Evolutionary conservation across 306 rosid species (phyloP), one percentile per base, ranked within the genome.

Genomic region (Vigna reflexopilosa): DNA sequence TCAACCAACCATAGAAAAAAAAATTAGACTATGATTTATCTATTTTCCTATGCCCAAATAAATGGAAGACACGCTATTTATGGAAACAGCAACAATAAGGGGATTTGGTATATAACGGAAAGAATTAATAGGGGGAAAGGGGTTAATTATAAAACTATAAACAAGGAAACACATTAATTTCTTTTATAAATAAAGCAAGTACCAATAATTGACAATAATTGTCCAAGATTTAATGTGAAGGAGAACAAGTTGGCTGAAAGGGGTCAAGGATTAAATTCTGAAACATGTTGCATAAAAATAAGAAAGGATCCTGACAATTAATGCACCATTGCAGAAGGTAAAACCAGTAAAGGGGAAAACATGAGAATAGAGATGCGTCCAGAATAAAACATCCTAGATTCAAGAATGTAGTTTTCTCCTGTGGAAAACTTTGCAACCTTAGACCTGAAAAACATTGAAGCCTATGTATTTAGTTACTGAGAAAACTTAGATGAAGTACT

Each of bases 241-340:
- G 45, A 54, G 26, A 17, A 47, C 3, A 22, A 36, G 49, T 54
- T 28, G 30, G 12, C 7, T 2, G 17, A 55, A 57, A 5, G 5
- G 19, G 62, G 52, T 54, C 75, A 54, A 71, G 5, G 0, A 66
- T 42, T 16, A 58, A 66, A 54, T 17, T n/a, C 24, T 12, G 16
- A 56, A 13, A 67, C 38, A 19, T 24, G 8, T 28, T 2, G 44
- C 50, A 28, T n/a, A 13, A 63, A 63, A 9, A 44, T 16, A 52
- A 20, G 16, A 34, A 36, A 36, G 52, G 69, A n/a, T 17, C 55
- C 19, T 13, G 17, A 34, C 64, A 76, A 76, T 59, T 44, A 62
- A 52, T 52, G 62, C 47, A 48, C 62, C 45, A 58, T 72, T 76
- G 34, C 63, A 55, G 45, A 77, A 72, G 16, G 19, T 17, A 36